Conservation (phyloP, 371 early-diverging fungal genomes). For the Mortierella sp. region DNA sequence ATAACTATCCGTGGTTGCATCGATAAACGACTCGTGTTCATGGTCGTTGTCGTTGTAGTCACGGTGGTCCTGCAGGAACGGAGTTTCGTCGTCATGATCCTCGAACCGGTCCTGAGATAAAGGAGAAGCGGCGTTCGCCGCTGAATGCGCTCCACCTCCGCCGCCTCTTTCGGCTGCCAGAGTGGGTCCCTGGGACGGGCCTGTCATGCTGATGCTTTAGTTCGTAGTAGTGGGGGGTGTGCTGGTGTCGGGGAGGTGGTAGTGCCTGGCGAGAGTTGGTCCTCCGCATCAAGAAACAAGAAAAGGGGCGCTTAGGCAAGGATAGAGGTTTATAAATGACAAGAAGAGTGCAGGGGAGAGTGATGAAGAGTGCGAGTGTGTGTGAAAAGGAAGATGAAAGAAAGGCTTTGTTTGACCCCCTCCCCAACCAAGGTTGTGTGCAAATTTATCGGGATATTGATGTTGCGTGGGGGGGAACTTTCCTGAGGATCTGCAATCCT, state of each 20-base stretch:
- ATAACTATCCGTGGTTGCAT: slow-evolving; percentile 33
- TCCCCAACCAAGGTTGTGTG: too few species aligned
- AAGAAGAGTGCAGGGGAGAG: neutral
- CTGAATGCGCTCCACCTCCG: neutral
- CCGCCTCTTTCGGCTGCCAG: slow-evolving; percentile 6
- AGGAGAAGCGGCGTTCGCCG: neutral
- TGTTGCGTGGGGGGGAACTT: too few species aligned
- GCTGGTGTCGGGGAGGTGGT: neutral
- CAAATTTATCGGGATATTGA: too few species aligned
- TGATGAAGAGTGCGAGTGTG: neutral
- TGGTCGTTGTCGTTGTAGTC: slow-evolving; percentile 9
- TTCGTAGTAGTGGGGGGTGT: neutral
- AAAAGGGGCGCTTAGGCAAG: neutral
- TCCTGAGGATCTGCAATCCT: too few species aligned
- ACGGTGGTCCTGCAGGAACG: slow-evolving; percentile 9
- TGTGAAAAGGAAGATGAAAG: neutral
- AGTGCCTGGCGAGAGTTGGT: slow-evolving; percentile 3
- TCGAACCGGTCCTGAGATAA: slow-evolving; percentile 10
- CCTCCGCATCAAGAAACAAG: slow-evolving; percentile 27
- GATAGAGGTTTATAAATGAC: neutral
- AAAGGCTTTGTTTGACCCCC: too few species aligned
- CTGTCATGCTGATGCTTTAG: slow-evolving; percentile 19
- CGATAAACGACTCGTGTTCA: slow-evolving; percentile 28
- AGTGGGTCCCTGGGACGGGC: slow-evolving; percentile 15
- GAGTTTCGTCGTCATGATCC: slow-evolving; percentile 12